Evolutionary conservation across 768 basidiomycete genomes (phyloP), one percentile per base, ranked within the genome.

Genomic region (Auricularia sp.): DNA sequence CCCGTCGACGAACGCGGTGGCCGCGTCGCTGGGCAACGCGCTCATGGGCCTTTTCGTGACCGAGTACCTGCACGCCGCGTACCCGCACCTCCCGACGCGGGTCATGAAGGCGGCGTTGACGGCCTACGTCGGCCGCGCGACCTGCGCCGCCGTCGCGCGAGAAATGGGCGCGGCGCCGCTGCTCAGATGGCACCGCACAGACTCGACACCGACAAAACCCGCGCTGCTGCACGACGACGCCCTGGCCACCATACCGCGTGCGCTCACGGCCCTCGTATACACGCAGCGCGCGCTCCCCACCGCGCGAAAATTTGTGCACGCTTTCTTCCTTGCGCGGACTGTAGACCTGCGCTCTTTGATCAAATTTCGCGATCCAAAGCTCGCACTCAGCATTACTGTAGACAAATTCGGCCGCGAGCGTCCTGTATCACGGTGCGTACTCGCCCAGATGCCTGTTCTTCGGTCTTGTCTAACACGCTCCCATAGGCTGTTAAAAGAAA

Each of bases 81-180:
- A 89, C 74, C 96, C 96, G 0, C 88, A 95, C 71, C 82, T 98
- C 34, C 96, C 96, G 1, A 94, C 92, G 24, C 86, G 92, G 64
- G 94, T 94, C 29, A 77, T 92, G 69, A 95, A 97, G 77, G 90
- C 92, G 5, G 94, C 92, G 14, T 85, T 96, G 65, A 94, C 91
- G 51, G 92, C 94, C 63, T 91, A 92, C 74, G 95, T 94, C 37
- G 96, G 96, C 14, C 87, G 92, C 16, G 77, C 84, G 68, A 87
- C 89, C 4, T 93, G 92, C 71, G 86, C 90, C 47, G 85, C 81
- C 68, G 87, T 98, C 62, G 95, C 95, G 33, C 84, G 86, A 65
- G 90, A 94, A 76, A 87, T 88, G 80, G 93, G 92, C 67, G 90
- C 87, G 21, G 75, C 82, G 24, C 86, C 87, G 3, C 80, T 95